Base-by-base conservation (phyloP, 495 filamentous ascomycete species). In the Penicillium canescens region DNA sequence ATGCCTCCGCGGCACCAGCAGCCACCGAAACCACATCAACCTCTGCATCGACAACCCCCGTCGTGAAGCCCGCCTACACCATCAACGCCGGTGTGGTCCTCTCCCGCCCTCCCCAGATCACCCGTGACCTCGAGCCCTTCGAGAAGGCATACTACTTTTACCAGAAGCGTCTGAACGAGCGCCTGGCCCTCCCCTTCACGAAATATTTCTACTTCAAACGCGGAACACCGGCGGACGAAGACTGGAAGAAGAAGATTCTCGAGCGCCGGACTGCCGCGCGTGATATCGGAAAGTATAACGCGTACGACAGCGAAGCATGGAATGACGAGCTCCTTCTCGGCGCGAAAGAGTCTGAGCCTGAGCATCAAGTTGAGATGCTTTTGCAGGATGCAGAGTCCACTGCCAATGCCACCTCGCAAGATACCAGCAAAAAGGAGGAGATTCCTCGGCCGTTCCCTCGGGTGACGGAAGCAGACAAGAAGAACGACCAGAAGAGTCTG, bases 191-290 rank as follows among this genome's bases (percentile, higher is more conserved):
- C 8, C 92, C 93, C 2, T 99, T 99, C 76, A 88, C 87, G 14
- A 83, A 88, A 46, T 91, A 89, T 68, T 94, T 97, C 73, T 99
- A 96, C 81, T 96, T 91, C 87, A 96, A 95, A 79, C 86, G 86
- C 57, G 91, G 87, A 61, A 95, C 92, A 0, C 86, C 91, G 0
- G 76, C 82, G 6, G 90, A 96, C 59, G 75, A 87, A 21, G 94
- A 96, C 71, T 98, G 91, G 90, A 89, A 93, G 71, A 81, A 88
- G 63, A 96, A 96, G 72, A 78, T 87, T 39, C 79, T 80, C 59
- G 85, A 89, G 61, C 84, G 91, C 35, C 80, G 83, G 60, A 87
- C 89, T 35, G 73, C 89, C 1, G 87, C 90, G 35, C 82, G 88
- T 61, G 92, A 96, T 67, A 86, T 96, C 59, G 92, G 92, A 26